Evolutionary conservation across 2,329 filamentous ascomycete genomes (phyloP).

Genomic region (Aureobasidium lini): DNA sequence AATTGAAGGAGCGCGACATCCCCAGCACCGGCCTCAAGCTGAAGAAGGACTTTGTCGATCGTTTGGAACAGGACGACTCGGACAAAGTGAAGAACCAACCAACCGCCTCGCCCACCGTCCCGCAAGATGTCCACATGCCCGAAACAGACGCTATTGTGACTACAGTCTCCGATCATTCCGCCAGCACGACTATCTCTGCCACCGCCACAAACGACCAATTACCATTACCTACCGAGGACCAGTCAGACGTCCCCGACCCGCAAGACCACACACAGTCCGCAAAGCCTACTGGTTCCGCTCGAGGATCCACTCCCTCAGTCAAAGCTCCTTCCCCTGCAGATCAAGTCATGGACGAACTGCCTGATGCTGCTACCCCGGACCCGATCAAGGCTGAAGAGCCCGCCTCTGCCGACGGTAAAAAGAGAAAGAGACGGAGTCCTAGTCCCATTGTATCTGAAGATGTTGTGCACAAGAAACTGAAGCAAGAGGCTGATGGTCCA

Average conservation of each 20-base stretch:
- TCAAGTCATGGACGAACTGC: not conserved
- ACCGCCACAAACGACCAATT: not conserved
- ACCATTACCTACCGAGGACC: not conserved
- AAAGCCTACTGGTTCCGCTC: not conserved
- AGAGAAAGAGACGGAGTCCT: slow-evolving; percentile 35
- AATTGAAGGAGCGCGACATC: slow-evolving; percentile 41
- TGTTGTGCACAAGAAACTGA: slow-evolving; percentile 38
- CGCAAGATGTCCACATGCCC: not conserved
- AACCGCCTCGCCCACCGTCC: not conserved
- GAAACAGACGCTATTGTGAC: too few relatives aligned
- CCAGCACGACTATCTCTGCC: not conserved
- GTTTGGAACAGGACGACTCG: slow-evolving; percentile 28
- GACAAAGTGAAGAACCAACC: not conserved
- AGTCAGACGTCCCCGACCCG: not conserved
- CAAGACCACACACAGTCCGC: not conserved
- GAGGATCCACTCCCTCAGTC: not conserved
- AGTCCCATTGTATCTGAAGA: slow-evolving; percentile 30
- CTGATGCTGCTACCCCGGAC: not conserved
- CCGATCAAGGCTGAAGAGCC: slow-evolving; percentile 18
- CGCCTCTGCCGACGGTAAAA: slow-evolving; percentile 25
- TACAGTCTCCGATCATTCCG: not conserved
- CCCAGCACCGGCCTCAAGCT: slow-evolving; percentile 38
- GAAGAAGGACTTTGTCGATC: slow-evolving; percentile 43
- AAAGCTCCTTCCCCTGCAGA: not conserved
- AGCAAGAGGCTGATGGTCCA: slow-evolving; percentile 20